phyloP scores from a whole-genome alignment of 2,329 filamentous ascomycete genomes.

The Colletotrichum liriopes region DNA sequence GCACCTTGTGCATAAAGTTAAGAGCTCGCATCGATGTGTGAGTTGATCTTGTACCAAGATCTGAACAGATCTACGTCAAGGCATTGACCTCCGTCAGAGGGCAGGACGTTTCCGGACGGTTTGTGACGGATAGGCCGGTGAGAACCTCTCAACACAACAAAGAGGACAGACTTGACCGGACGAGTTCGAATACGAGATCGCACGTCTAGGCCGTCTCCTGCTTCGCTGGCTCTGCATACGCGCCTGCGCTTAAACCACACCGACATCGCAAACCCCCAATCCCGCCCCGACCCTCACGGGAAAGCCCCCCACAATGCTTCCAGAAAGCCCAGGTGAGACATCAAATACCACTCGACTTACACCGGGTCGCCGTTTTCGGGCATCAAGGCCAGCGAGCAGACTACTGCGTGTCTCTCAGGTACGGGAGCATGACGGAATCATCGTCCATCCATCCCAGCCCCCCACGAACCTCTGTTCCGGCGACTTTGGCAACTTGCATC shows the following conservation, averaged over 20 bases:
- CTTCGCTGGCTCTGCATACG: slow-evolving; percentile 27
- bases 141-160: slow-evolving; percentile 6
- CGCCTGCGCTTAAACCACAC: slow-evolving; percentile 20
- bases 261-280: slow-evolving; percentile 22
- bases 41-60: neutral
- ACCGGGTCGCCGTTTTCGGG: slow-evolving; percentile 1
- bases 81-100: neutral
- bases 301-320: slow-evolving; percentile 11
- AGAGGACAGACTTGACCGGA: neutral
- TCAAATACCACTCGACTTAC: slow-evolving; percentile 3
- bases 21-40: neutral
- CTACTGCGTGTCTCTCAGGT: neutral
- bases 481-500: slow-evolving; percentile 2
- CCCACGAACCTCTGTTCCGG: neutral
- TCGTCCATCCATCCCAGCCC: slow-evolving; percentile 3
- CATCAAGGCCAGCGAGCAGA: neutral
- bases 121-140: neutral
- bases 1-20: neutral
- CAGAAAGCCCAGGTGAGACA: slow-evolving; percentile 20
- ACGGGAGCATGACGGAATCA: slow-evolving; percentile 1
- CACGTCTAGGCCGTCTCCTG: neutral
- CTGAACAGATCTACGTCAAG: neutral
- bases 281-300: neutral
- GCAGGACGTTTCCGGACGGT: neutral
- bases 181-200: slow-evolving; percentile 16